Percentiles rank a stretch among this genome's conserved stretches.
These are phyloP conservation scores for Phialocephala sp. DNA, from an alignment of 2,329 filamentous ascomycete species.

Conservation along the genomic window DNA sequence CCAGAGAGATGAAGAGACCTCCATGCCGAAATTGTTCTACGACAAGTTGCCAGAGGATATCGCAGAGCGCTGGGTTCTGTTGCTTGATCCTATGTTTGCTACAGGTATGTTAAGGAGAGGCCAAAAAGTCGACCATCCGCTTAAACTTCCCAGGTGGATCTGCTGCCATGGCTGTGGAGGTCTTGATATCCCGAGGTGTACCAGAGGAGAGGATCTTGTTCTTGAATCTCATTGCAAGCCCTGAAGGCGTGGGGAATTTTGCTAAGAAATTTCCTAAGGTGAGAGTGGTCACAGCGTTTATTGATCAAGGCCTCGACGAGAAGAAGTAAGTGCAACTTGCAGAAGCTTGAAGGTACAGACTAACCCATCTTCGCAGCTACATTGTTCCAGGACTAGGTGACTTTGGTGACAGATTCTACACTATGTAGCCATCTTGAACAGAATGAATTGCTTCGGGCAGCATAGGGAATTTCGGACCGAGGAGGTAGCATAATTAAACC, in stretches of 20 bases:
- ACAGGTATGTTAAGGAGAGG: slow-evolving; percentile 68
- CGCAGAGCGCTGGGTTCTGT: slow-evolving; percentile 86
- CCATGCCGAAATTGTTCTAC: slow-evolving; percentile 92
- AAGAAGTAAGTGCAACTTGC: slow-evolving; percentile 76
- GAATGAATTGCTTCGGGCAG: too few relatives aligned
- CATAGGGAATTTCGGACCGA: too few relatives aligned
- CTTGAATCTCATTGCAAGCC: slow-evolving; percentile 96
- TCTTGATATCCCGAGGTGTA: slow-evolving; percentile 86
- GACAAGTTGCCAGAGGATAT: slow-evolving; percentile 97
- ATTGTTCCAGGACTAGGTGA: slow-evolving; percentile 94
- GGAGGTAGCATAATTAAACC: neutral
- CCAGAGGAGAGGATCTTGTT: slow-evolving; percentile 96
- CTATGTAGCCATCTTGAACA: slow-evolving; percentile 61
- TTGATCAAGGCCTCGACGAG: slow-evolving; percentile 94
- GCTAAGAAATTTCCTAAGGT: slow-evolving; percentile 87
- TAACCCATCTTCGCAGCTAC: slow-evolving; percentile 65
- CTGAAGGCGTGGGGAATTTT: slow-evolving; percentile 88
- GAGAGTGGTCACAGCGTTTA: slow-evolving; percentile 92
- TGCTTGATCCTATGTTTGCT: slow-evolving; percentile 98
- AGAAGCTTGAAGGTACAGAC: slow-evolving; percentile 22
- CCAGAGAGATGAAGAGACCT: slow-evolving; percentile 94
- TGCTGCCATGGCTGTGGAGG: slow-evolving; percentile 95
- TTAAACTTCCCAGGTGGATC: slow-evolving; percentile 71
- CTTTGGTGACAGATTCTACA: slow-evolving; percentile 96
- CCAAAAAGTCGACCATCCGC: neutral